A percentile compares a stretch with the other conserved stretches of the same genome.
phyloP scores from a whole-genome alignment of 2,329 filamentous ascomycete genomes.

The Zopfia rhizophila region DNA sequence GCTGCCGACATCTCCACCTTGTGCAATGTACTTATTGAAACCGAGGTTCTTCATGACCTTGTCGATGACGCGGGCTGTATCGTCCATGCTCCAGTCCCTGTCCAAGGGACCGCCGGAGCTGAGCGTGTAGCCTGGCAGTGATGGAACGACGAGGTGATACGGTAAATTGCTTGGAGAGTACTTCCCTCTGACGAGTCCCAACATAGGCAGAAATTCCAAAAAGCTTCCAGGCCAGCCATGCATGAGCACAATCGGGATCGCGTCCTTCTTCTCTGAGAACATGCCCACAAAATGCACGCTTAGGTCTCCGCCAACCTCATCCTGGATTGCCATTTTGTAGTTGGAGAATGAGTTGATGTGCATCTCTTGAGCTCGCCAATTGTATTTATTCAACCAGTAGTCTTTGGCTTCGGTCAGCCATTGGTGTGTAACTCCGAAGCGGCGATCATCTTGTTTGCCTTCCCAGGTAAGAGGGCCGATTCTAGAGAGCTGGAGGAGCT shows the following conservation, averaged over 20 bases:
- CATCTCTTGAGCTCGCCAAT: constrained; percentile 51
- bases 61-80: constrained; percentile 60
- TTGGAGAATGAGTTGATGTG: constrained; percentile 65
- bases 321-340: constrained; percentile 59
- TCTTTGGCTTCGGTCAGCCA: constrained; percentile 50
- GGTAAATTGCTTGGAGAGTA: constrained; percentile 63
- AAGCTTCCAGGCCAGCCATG: constrained; percentile 69
- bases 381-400: constrained; percentile 51
- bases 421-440: constrained; percentile 42
- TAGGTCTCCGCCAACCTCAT: constrained; percentile 48
- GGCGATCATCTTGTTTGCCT: constrained; percentile 35
- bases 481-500: constrained; percentile 48
- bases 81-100: constrained; percentile 54
- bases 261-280: constrained; percentile 64
- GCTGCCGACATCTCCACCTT: constrained; percentile 68
- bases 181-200: constrained; percentile 58
- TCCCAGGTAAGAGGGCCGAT: constrained; percentile 45
- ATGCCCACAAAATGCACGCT: constrained; percentile 66
- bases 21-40: constrained; percentile 65
- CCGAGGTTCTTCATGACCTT: constrained; percentile 66
- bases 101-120: constrained; percentile 59
- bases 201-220: constrained; percentile 66
- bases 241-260: constrained; percentile 63
- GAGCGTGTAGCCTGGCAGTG: constrained; percentile 66
- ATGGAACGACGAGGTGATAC: constrained; percentile 68